These are phyloP conservation scores for Pseudonitzschia delicatissima DNA, from an alignment of 108 stramenopile species.

Conservation along the genomic window DNA sequence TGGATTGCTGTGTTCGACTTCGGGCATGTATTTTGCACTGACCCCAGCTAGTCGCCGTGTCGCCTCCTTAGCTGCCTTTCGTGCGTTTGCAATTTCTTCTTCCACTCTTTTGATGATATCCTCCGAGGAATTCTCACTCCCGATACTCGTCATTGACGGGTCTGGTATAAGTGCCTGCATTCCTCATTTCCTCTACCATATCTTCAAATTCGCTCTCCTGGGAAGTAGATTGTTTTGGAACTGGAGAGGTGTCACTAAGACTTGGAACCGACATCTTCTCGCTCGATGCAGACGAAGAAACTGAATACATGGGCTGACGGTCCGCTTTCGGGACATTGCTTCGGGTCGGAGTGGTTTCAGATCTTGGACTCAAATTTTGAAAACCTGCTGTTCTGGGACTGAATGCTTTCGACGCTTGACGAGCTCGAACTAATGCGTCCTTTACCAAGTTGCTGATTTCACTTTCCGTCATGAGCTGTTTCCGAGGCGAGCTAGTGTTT, in stretches of 20 bases:
- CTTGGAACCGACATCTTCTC: neutral
- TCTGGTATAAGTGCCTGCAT: too few species aligned
- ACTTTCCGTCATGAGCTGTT: constrained; percentile 54
- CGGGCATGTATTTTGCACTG: constrained; percentile 11
- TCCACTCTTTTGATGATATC: constrained; percentile 47
- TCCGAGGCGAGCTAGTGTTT: too few species aligned
- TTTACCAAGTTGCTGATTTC: constrained; percentile 59
- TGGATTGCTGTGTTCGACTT: neutral
- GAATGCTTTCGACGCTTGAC: constrained; percentile 37
- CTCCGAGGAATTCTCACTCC: constrained; percentile 29
- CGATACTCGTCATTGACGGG: neutral
- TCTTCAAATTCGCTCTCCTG: too few species aligned
- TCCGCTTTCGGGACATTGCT: too few species aligned
- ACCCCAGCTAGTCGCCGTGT: constrained; percentile 29
- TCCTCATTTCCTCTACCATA: too few species aligned
- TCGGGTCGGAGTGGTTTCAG: too few species aligned
- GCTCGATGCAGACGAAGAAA: neutral
- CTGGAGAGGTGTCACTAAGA: neutral
- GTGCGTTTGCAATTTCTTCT: constrained; percentile 49
- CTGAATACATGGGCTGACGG: neutral
- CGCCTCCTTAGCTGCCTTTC: constrained; percentile 28
- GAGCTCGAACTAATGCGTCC: constrained; percentile 53
- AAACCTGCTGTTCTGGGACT: too few species aligned
- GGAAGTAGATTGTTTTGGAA: neutral
- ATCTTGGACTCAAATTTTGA: too few species aligned